Conservation (phyloP, 495 filamentous ascomycete genomes). For the Paragyromitra xinjiangensis region DNA sequence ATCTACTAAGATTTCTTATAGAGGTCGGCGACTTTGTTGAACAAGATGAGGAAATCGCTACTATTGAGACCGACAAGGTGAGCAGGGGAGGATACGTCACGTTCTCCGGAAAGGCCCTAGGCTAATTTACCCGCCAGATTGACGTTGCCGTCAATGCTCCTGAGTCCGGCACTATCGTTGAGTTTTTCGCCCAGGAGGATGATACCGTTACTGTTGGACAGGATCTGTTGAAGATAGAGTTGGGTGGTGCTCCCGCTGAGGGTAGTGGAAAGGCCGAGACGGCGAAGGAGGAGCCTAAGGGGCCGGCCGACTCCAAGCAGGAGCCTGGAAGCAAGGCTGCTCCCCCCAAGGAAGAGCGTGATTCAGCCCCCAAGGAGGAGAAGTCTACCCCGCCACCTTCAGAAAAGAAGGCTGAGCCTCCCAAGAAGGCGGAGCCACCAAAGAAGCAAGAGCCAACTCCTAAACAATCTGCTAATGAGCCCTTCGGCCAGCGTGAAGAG, state of each 20-base stretch:
- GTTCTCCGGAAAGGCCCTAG: neutral
- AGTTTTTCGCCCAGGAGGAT: slow-evolving; percentile 91
- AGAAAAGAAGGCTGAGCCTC: slow-evolving; percentile 55
- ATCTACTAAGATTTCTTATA: slow-evolving; percentile 57
- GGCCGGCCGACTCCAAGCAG: slow-evolving; percentile 64
- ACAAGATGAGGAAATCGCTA: slow-evolving; percentile 96
- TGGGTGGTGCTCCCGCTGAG: slow-evolving; percentile 70
- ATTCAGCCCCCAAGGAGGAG: slow-evolving; percentile 60
- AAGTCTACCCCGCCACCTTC: slow-evolving; percentile 52
- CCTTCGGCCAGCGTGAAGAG: slow-evolving; percentile 83
- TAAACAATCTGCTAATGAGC: slow-evolving; percentile 52
- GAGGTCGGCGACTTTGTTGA: slow-evolving; percentile 94
- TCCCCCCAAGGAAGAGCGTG: slow-evolving; percentile 60
- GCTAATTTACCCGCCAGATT: slow-evolving; percentile 68
- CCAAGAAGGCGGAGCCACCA: slow-evolving; percentile 62
- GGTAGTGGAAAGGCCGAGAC: slow-evolving; percentile 64
- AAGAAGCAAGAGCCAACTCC: slow-evolving; percentile 60
- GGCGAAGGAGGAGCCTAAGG: slow-evolving; percentile 66
- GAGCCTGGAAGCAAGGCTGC: slow-evolving; percentile 59
- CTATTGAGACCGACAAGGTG: slow-evolving; percentile 99
- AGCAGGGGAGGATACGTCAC: slow-evolving; percentile 35
- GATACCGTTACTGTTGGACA: slow-evolving; percentile 96
- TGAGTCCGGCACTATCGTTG: slow-evolving; percentile 84
- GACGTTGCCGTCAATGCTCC: slow-evolving; percentile 96
- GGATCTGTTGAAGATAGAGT: slow-evolving; percentile 83